phyloP scores from a whole-genome alignment of 2,329 filamentous ascomycete genomes.

The Aspergillus floridensis region DNA sequence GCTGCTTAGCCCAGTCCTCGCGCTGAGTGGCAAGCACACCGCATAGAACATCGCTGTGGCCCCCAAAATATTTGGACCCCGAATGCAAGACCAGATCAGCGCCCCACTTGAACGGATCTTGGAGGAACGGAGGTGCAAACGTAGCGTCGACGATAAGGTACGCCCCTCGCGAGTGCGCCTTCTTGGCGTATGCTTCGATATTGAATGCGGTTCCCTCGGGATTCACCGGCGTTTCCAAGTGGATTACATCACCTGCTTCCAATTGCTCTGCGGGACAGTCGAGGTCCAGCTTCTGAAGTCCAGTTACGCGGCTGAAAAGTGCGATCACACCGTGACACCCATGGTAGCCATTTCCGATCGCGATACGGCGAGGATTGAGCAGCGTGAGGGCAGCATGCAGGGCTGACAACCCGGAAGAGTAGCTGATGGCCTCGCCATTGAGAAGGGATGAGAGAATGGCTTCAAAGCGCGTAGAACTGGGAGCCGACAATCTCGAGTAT shows the following conservation, averaged over 20 bases:
- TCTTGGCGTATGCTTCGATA: conserved; percentile 67
- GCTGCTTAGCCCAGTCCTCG: conserved; percentile 56
- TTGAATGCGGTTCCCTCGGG: conserved; percentile 78
- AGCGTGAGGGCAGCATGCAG: conserved; percentile 86
- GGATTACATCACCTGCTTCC: conserved; percentile 75
- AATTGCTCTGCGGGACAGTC: conserved; percentile 66
- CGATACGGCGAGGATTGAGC: conserved; percentile 77
- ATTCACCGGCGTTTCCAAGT: conserved; percentile 92
- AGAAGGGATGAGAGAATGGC: conserved; percentile 73
- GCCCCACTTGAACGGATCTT: conserved; percentile 78
- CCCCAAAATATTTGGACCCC: conserved; percentile 94
- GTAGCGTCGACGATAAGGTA: conserved; percentile 83
- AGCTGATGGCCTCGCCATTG: conserved; percentile 65
- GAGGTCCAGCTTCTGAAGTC: conserved; percentile 69
- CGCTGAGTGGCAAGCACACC: conserved; percentile 70
- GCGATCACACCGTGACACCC: conserved; percentile 84
- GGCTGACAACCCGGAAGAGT: conserved; percentile 79
- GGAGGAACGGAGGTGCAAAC: conserved; percentile 85
- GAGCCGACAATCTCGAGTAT: conserved; percentile 78
- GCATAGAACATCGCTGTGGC: conserved; percentile 89
- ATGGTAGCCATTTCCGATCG: conserved; percentile 85
- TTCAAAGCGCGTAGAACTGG: conserved; percentile 83
- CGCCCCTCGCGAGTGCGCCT: conserved; percentile 70
- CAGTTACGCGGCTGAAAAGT: conserved; percentile 71
- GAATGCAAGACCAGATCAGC: conserved; percentile 88